Conservation (phyloP, 306 rosid genomes). For the Glycine soja region DNA sequence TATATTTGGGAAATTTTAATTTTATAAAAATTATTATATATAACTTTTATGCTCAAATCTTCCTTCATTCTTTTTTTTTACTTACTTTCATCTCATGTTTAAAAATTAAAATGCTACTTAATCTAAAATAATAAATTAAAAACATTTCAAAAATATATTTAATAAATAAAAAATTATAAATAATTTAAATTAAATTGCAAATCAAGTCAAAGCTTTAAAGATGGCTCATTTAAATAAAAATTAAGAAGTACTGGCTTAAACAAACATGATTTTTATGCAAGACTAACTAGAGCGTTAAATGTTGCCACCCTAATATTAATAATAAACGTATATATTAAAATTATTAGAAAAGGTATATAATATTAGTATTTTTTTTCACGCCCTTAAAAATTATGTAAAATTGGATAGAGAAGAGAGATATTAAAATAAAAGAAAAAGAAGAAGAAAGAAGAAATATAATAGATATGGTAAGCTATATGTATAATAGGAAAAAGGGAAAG, state of each 20-base stretch:
- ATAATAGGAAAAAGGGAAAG: neutral
- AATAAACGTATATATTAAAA: neutral
- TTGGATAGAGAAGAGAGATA: neutral
- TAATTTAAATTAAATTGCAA: neutral
- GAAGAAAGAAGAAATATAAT: neutral
- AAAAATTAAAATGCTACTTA: neutral
- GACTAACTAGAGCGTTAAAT: neutral
- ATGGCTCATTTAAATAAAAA: neutral
- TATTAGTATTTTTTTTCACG: neutral
- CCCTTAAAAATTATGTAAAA: neutral
- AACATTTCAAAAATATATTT: neutral
- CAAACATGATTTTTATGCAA: neutral
- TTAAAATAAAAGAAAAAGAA: no score
- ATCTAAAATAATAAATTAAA: neutral
- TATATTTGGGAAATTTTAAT: neutral
- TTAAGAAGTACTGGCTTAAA: neutral
- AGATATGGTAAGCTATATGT: no score
- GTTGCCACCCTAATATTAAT: neutral
- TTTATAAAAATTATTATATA: neutral
- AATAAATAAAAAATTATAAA: neutral
- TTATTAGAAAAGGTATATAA: neutral
- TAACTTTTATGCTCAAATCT: neutral
- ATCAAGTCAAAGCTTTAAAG: neutral
- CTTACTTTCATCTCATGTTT: neutral
- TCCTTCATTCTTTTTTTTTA: neutral